Evolutionary conservation across 208 protist genomes (phyloP), one percentile per base, ranked within the genome.

Genomic region (Trypanosomatidae sp.): DNA sequence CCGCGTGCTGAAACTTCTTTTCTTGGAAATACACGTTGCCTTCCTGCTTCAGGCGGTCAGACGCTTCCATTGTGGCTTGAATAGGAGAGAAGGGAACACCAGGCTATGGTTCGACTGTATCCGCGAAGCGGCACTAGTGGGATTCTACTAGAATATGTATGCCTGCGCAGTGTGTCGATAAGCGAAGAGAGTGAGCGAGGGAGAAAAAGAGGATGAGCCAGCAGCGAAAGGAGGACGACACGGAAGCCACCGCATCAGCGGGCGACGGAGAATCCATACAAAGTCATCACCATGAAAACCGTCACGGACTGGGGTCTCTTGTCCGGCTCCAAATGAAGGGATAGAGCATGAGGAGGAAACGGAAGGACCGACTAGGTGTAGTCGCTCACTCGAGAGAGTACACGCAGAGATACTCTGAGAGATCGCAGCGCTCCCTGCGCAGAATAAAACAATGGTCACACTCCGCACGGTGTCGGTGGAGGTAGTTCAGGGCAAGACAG

Each of bases 21-120:
- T 88, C 87, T 44, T 88, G 84, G 66, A 98, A 98, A 49, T 73
- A 83, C 62, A 74, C 76, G 83, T 98, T 98, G n/a, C 95, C 95
- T 69, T 91, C 77, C 17, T 84, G 74, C 72, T 90, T 94, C 0
- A 96, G 66, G 36, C 71, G 76, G 39, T 95, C 86, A 1, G 85
- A 80, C 68, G 87, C 86, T 69, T 93, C 86, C 67, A 75, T 80
- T 47, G 69, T 56, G 52, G 13, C 6, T 5, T 19, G 39, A 33
- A 79, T 62, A 59, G 13, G n/a, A 55, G 12, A 25, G 53, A 66
- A 64, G 53, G 46, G 5, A 33, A 69, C 19, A 41, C 12, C 58
- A 22, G 7, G 17, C 12, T 65, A 36, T 28, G 39, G 39, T 7
- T 65, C 3, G 30, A 13, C 8, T 47, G 39, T 30, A 39, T 19